Evolutionary conservation across 768 basidiomycete species (phyloP), one percentile per base, ranked within the genome.

Genomic region (Amanita molliuscula): DNA sequence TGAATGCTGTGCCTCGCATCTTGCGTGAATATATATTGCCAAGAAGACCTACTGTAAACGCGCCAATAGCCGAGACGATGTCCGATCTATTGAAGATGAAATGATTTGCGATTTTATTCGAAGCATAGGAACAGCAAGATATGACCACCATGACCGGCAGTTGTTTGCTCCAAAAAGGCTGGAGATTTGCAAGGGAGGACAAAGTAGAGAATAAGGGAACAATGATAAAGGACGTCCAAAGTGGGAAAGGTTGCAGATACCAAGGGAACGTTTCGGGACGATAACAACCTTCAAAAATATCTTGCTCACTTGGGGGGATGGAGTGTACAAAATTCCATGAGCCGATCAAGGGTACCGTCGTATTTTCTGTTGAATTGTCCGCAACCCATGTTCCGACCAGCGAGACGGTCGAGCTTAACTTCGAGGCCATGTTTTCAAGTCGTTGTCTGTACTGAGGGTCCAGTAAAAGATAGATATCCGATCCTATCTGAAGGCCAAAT

Each of bases 1-100:
- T 89, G 65, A 92, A 92, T 16, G 89, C 89, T 3, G 88, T 91
- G 6, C 88, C 89, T 6, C 84, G 77, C 76, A 87, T 82, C 61
- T 78, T 79, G 41, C 88, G 74, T 35, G 88, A 90, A 63, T 90
- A 90, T 1, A 84, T 64, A 58, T 90, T 90, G 3, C 88, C 88
- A 16, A 89, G 66, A 25, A 89, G 54, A 18, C 88, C 87, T 16
- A 88, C 81, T 1, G 82, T 84, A 55, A 89, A 89, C 15, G 88
- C 87, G 0, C 88, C 89, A 58, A 91, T 87, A 8, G 86, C 84
- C 48, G 85, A 87, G 15, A 89, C 88, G 40, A 91, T 70, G 57
- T 92, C 89, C 4, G 85, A 85, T 13, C 85, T 82, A 62, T 84
- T 81, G 68, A 88, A 84, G 58, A 91, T 90, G 59, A 82, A 88